Evolutionary conservation across 1,284 basidiomycete species (phyloP).

Genomic region (Trametes pubescens): DNA sequence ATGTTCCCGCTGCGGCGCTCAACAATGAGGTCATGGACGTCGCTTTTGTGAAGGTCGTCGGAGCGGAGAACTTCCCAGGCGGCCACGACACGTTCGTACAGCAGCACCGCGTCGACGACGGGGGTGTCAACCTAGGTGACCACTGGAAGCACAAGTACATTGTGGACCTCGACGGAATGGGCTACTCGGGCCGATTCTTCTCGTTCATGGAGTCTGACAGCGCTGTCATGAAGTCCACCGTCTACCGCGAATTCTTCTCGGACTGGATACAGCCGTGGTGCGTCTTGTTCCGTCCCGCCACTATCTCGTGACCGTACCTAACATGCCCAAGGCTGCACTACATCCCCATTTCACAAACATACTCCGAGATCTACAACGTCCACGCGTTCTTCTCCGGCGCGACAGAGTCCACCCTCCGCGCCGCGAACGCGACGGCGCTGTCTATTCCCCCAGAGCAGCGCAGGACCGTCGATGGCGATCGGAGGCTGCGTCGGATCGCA

Average conservation of each 20-base stretch:
- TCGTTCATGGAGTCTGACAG: slow-evolving; percentile 88
- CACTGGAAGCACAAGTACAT: slow-evolving; percentile 95
- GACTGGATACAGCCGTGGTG: slow-evolving; percentile 88
- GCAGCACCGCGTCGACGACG: slow-evolving; percentile 79
- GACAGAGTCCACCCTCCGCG: slow-evolving; percentile 63
- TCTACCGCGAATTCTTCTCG: slow-evolving; percentile 90
- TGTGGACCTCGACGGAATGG: slow-evolving; percentile 92
- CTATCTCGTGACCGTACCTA: slow-evolving; percentile 15
- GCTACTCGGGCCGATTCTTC: slow-evolving; percentile 92
- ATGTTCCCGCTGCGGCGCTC: slow-evolving; percentile 67
- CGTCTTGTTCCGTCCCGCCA: slow-evolving; percentile 38
- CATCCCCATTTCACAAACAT: slow-evolving; percentile 87
- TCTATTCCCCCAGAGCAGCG: slow-evolving; percentile 41
- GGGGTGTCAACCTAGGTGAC: slow-evolving; percentile 81
- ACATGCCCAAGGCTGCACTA: slow-evolving; percentile 80
- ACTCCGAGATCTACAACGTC: slow-evolving; percentile 92
- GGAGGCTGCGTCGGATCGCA: slow-evolving; percentile 81
- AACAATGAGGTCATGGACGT: slow-evolving; percentile 90
- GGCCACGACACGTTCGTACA: slow-evolving; percentile 76
- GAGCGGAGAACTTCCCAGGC: slow-evolving; percentile 76
- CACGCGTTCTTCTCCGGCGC: slow-evolving; percentile 91
- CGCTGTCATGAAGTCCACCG: slow-evolving; percentile 87
- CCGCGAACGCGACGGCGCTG: slow-evolving; percentile 58
- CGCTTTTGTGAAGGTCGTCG: slow-evolving; percentile 85
- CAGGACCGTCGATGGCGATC: slow-evolving; percentile 71